Percentiles rank a stretch among this genome's conserved stretches.
These are phyloP conservation scores for Balansia obtecta DNA, from an alignment of 2,329 filamentous ascomycete genomes.

Conservation along the genomic window DNA sequence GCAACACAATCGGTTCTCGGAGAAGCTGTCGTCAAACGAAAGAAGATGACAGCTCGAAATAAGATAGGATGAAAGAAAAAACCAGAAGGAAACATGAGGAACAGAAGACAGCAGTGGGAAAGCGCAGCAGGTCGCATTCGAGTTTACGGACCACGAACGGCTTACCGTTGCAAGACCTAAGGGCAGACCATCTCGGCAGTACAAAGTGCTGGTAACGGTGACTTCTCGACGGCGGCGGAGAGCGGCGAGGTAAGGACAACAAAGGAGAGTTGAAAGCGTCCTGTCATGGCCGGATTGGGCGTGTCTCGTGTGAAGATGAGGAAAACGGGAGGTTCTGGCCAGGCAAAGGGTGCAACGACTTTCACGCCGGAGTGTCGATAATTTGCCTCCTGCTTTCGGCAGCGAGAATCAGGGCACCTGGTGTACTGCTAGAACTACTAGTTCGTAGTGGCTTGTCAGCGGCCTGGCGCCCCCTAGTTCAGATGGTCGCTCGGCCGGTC, in stretches of 20 bases:
- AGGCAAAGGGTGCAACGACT: background rate
- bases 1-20: background rate
- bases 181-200: conserved; percentile 4
- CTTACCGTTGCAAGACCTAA: background rate
- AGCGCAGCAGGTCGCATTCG: background rate
- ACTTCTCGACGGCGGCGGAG: background rate
- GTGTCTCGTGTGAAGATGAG: background rate
- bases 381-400: background rate
- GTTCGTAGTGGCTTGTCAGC: background rate
- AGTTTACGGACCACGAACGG: conserved; percentile 3
- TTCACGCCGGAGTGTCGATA: background rate
- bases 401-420: conserved; percentile 2
- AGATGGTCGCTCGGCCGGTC: background rate
- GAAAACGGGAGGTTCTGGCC: background rate
- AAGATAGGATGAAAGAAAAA: background rate
- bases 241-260: background rate
- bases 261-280: background rate
- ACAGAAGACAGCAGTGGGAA: background rate
- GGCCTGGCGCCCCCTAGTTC: background rate
- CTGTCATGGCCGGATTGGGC: background rate
- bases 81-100: background rate
- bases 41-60: background rate
- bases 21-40: background rate
- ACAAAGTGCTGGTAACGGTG: background rate
- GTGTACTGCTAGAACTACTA: conserved; percentile 3